Base-by-base conservation (phyloP, 2,329 filamentous ascomycete genomes). In the Ophiostoma ulmi region DNA sequence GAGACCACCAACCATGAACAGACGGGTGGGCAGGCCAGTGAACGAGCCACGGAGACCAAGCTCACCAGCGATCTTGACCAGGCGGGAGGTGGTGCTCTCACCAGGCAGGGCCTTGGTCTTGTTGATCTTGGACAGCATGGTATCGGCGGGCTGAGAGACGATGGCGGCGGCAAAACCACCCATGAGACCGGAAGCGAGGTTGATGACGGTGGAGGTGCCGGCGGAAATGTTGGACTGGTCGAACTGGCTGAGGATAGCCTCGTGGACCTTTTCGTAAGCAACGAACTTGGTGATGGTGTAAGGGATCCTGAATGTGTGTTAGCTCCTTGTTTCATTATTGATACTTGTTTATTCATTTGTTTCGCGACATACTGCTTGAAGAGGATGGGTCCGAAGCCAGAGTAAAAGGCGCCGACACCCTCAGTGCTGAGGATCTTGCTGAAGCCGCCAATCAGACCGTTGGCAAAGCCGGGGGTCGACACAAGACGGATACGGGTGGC, bases 281-380 rank as follows among this genome's bases (percentile, higher is more conserved):
- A 93, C 91, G 84, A 94, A 94, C 84, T 93, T 93, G 85, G 91
- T 85, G 89, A 93, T 92, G 80, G 91, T 94, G 85, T 94, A 94
- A 75, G 91, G 91, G 76, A 94, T 88, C 85, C 44, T 48, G 17
- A 20, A 6, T 7, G 38, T 48, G 4, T 2, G 44, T 48, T 20
- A 48, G 44, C 10, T 5, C 7, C 17, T n/a, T 48, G 44, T 48
- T 20, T 48, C 44, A 31, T 2, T 31, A 31, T 31, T 3, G 2
- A 31, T 39, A 39, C 14, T 1, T 6, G 7, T 20, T 48, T 20
- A n/a, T 48, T 20, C n/a, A 7, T 48, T 48, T 6, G 8, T n/a
- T 48, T n/a, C 17, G 7, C 44, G 17, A 48, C 44, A 48, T 48
- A 48, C 44, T 92, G 90, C 84, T 91, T 91, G 86, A 91, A 90